Percentiles rank a stretch among this genome's conserved stretches.
Evolutionary conservation across 208 protist species (phyloP).

Genomic region (Trypanosoma platydactyli): DNA sequence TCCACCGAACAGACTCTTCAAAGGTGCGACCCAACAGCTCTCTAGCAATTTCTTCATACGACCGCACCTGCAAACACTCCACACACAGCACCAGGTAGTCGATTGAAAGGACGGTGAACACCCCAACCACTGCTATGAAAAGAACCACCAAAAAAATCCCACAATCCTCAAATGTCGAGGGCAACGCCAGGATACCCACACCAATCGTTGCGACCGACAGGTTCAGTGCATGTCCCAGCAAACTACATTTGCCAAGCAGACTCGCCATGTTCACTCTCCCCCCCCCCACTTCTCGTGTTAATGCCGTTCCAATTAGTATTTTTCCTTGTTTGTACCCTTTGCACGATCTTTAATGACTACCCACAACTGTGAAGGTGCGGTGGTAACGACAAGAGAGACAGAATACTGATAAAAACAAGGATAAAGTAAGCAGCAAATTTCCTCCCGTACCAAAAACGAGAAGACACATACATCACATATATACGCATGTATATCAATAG

Average conservation of each 20-base stretch:
- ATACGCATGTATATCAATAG: no score
- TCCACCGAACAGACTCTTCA: slow-evolving; percentile 68
- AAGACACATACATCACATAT: no score
- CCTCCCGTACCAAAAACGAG: no score
- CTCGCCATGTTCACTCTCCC: background rate
- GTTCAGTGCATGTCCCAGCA: slow-evolving; percentile 53
- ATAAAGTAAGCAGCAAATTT: no score
- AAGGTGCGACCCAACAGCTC: slow-evolving; percentile 63
- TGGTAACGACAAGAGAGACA: no score
- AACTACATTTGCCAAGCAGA: slow-evolving; percentile 30
- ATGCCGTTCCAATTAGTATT: background rate
- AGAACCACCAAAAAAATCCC: slow-evolving; percentile 52
- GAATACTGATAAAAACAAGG: no score
- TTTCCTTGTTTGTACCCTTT: background rate
- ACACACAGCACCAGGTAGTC: slow-evolving; percentile 78
- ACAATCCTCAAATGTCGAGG: slow-evolving; percentile 58
- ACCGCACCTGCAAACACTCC: slow-evolving; percentile 52
- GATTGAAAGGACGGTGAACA: slow-evolving; percentile 66
- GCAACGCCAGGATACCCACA: slow-evolving; percentile 62
- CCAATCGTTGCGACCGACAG: slow-evolving; percentile 74
- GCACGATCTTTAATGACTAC: no score
- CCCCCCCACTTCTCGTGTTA: background rate
- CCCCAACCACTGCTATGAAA: slow-evolving; percentile 42
- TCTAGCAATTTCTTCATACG: slow-evolving; percentile 80
- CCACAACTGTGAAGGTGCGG: no score